Evolutionary conservation across 1,139 yeast genomes (phyloP).

Genomic region (Lodderomyces metapsilosis): DNA sequence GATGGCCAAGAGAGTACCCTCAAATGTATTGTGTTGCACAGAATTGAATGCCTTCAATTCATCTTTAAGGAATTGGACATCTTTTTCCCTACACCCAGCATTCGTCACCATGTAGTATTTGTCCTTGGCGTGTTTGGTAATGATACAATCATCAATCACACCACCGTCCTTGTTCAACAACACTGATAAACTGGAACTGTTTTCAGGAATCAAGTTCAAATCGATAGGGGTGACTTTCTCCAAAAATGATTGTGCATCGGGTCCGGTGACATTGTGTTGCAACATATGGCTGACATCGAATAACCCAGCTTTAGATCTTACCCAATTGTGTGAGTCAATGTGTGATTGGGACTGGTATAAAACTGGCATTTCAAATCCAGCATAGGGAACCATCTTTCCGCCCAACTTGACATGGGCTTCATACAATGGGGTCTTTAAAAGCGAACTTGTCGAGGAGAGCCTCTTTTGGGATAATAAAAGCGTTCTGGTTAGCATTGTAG

Average conservation of each 20-base stretch:
- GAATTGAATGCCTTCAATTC: constrained; percentile 47
- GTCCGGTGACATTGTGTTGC: constrained; percentile 77
- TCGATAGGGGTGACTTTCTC: constrained; percentile 87
- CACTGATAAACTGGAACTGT: constrained; percentile 74
- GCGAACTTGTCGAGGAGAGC: constrained; percentile 23
- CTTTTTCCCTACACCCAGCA: constrained; percentile 91
- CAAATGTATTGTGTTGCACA: constrained; percentile 62
- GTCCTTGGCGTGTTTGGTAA: constrained; percentile 79
- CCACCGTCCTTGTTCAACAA: constrained; percentile 74
- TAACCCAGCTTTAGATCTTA: constrained; percentile 79
- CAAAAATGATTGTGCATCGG: constrained; percentile 64
- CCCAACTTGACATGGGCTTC: constrained; percentile 76
- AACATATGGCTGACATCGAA: constrained; percentile 98
- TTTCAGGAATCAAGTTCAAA: constrained; percentile 51
- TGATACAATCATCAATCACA: constrained; percentile 89
- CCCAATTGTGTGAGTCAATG: constrained; percentile 94
- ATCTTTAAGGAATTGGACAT: constrained; percentile 57
- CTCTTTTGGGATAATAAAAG: constrained; percentile 17
- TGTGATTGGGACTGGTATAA: constrained; percentile 79
- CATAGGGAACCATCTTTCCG: constrained; percentile 93
- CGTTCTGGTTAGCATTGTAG: constrained; percentile 11
- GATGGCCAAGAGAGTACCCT: constrained; percentile 78
- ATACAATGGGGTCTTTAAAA: constrained; percentile 73
- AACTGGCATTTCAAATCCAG: constrained; percentile 94
- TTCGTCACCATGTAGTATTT: constrained; percentile 90